Evolutionary conservation across 1,139 yeast species (phyloP), one percentile per base, ranked within the genome.

Genomic region (Scheffersomyces segobiensis): DNA sequence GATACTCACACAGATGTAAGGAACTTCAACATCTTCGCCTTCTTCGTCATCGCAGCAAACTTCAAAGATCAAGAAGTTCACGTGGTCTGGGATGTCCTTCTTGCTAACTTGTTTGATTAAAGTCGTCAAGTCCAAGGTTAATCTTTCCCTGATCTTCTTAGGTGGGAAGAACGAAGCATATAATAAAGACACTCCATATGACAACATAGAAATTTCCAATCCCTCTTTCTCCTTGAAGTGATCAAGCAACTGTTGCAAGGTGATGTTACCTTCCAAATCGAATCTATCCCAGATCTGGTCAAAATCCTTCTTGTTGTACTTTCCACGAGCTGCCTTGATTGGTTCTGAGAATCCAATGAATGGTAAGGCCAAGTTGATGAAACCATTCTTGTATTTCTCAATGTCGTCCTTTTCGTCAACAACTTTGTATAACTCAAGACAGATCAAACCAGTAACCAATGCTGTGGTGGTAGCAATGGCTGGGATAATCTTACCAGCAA

Each of bases 401-500:
- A 96, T 84, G 62, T 87, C 87, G 63, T 84, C 85, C 63, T 85
- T 80, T 24, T 80, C 79, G 67, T 91, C 97, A 57, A 88, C 92
- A 62, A 95, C 95, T 78, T 95, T 95, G 81, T 92, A 90, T 60
- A 95, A 81, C 76, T 95, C 99, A 66, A 95, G 80, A 70, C 96
- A 91, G 50, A 93, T 97, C 68, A 95, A 82, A 52, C 99, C 99
- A 5, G 99, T 92, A 17, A 95, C 98, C 67, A 93, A 81, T 14
- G 98, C 97, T 21, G 99, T 95, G 5, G 99, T 96, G 1, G 99
- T 95, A 49, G 99, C 99, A 80, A 95, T 95, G 19, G 99, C 99
- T 14, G 99, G 99, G 65, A 95, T 93, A 65, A 95, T 95, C 75
- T 96, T 88, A 57, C 98, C 98, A 18, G 96, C 96, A 71, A 89